Percentiles rank a stretch among this genome's conserved stretches.
Conservation (phyloP, 305 asterid genomes). For the Fraxinus velutina region DNA sequence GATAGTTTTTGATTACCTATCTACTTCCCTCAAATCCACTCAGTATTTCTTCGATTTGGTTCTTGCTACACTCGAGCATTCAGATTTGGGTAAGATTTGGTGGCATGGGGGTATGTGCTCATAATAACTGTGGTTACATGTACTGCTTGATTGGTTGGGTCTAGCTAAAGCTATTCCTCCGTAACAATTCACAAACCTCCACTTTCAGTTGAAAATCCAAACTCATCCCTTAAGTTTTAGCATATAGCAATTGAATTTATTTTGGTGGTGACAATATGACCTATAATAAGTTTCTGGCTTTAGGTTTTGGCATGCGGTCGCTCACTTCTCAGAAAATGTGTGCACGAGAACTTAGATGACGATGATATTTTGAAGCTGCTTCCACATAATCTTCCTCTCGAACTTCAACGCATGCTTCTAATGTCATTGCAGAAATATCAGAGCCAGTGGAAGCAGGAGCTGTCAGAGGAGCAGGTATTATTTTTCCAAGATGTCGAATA, state of each 20-base stretch:
- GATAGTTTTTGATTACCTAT: not conserved
- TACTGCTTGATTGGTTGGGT: not conserved
- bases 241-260: not conserved
- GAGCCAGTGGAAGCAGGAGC: conserved; percentile 36
- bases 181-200: not conserved
- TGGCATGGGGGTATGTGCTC: not conserved
- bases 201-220: not conserved
- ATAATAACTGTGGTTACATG: not conserved
- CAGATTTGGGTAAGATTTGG: not conserved
- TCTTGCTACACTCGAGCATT: not conserved
- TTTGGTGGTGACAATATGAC: conserved; percentile 1
- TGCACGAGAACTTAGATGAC: conserved; percentile 21
- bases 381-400: conserved; percentile 38
- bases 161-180: not conserved
- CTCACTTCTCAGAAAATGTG: conserved; percentile 32
- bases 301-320: conserved; percentile 50
- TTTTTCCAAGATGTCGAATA: not conserved
- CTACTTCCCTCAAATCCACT: not conserved
- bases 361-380: conserved; percentile 39
- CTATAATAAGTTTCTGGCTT: not conserved
- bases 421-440: conserved; percentile 32
- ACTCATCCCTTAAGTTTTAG: not conserved
- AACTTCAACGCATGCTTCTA: conserved; percentile 36
- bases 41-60: not conserved
- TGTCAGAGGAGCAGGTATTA: conserved; percentile 34